These are phyloP conservation scores for Colletotrichum cuscutae DNA, from an alignment of 2,329 filamentous ascomycete species.

Conservation along the genomic window DNA sequence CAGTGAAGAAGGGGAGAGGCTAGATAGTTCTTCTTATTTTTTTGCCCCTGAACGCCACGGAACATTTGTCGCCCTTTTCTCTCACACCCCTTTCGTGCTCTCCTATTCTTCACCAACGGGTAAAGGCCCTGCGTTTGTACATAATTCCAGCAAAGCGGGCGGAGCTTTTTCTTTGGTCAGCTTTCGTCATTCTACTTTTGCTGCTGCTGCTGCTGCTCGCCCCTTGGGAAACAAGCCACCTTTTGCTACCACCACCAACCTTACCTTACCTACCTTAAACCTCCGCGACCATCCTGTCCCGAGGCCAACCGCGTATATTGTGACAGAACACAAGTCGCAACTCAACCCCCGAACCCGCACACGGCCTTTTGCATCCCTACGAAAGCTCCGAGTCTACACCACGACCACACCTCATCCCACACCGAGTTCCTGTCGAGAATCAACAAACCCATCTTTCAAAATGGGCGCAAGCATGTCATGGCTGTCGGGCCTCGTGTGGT, in stretches of 20 bases:
- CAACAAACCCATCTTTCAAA: constrained; percentile 44
- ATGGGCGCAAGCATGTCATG: constrained; percentile 76
- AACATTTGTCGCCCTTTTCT: neutral
- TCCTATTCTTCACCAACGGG: neutral
- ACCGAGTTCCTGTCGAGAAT: constrained; percentile 4
- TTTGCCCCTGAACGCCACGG: constrained; percentile 6
- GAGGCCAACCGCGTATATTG: constrained; percentile 28
- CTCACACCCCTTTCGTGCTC: neutral
- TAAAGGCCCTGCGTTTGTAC: neutral
- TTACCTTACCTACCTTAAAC: constrained; percentile 14
- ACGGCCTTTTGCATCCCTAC: neutral
- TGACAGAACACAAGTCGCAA: constrained; percentile 20
- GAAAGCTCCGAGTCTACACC: neutral
- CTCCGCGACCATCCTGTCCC: constrained; percentile 17
- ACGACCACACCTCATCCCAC: neutral
- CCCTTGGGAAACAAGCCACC: constrained; percentile 33
- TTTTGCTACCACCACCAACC: constrained; percentile 2
- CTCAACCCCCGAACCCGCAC: constrained; percentile 4
- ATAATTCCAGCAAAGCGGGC: constrained; percentile 9
- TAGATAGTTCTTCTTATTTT: neutral
- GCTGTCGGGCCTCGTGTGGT: constrained; percentile 80
- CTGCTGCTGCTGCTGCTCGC: neutral
- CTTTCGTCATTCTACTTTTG: constrained; percentile 5
- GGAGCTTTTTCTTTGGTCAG: constrained; percentile 3
- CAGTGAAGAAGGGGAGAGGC: neutral